These are phyloP conservation scores for Coemansia sp. DNA, from an alignment of 192 early-diverging fungal genomes.

Conservation along the genomic window DNA sequence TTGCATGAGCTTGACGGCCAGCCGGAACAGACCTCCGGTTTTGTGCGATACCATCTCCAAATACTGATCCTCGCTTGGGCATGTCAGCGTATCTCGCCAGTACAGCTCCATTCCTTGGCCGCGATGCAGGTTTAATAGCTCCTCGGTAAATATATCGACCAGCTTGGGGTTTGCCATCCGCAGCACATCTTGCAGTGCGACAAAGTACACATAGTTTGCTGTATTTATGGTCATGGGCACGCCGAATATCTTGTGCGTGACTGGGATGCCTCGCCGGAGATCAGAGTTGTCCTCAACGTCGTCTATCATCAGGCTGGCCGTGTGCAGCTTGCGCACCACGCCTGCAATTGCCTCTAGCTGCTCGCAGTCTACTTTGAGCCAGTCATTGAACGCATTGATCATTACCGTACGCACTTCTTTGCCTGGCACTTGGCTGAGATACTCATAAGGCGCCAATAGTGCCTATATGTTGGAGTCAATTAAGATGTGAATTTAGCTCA, in stretches of 20 bases:
- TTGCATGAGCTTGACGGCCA: conserved; percentile 95
- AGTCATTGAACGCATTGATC: conserved; percentile 87
- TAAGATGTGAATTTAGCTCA: neutral
- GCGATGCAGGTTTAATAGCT: conserved; percentile 86
- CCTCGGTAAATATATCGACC: conserved; percentile 87
- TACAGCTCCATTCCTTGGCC: conserved; percentile 99
- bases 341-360: conserved; percentile 72
- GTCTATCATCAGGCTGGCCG: conserved; percentile 92
- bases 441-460: conserved; percentile 90
- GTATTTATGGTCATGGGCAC: conserved; percentile 91
- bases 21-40: conserved; percentile 92
- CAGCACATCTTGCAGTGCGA: conserved; percentile 75
- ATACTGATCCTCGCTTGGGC: conserved; percentile 91
- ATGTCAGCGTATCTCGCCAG: conserved; percentile 88
- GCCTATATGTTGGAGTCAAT: conserved; percentile 53
- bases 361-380: conserved; percentile 74
- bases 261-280: conserved; percentile 84
- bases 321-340: conserved; percentile 93
- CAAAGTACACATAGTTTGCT: conserved; percentile 96
- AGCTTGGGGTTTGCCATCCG: conserved; percentile 66
- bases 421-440: conserved; percentile 82
- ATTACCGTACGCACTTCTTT: conserved; percentile 92
- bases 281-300: conserved; percentile 95
- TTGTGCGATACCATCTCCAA: conserved; percentile 96
- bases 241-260: conserved; percentile 96